phyloP scores from a whole-genome alignment of 2,329 filamentous ascomycete species.

The Cordyceps javanica region DNA sequence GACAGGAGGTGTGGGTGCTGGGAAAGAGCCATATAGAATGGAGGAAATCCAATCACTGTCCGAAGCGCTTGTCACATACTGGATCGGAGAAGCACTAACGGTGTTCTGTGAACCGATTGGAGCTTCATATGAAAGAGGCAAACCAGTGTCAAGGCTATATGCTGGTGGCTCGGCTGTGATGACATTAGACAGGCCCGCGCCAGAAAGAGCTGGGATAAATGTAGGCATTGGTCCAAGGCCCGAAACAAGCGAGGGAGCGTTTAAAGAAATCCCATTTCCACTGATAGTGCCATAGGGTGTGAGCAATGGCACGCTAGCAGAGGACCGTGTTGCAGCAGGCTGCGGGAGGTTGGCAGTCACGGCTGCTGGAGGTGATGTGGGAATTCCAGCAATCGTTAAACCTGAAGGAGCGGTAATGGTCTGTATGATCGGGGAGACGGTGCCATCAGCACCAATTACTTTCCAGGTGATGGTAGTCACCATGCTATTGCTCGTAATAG shows the following conservation, averaged over 20 bases:
- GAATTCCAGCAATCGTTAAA: not conserved
- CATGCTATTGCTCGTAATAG: constrained; percentile 7
- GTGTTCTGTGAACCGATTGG: not conserved
- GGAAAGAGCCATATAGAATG: constrained; percentile 15
- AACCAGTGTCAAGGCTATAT: not conserved
- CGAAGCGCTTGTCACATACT: not conserved
- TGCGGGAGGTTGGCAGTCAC: constrained; percentile 2
- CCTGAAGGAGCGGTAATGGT: constrained; percentile 1
- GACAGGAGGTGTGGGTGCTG: constrained; percentile 27
- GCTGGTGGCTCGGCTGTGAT: constrained; percentile 4
- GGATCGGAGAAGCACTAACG: not conserved
- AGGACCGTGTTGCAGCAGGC: not conserved
- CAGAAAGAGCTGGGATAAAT: not conserved
- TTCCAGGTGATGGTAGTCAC: constrained; percentile 2
- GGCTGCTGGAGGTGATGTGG: not conserved
- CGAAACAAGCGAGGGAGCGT: not conserved
- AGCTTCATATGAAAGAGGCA: not conserved
- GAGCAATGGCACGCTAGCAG: not conserved
- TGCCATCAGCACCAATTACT: constrained; percentile 9
- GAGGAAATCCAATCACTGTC: constrained; percentile 11
- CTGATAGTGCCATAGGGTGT: not conserved
- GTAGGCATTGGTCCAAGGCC: not conserved
- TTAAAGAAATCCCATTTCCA: not conserved
- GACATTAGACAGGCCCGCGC: not conserved
- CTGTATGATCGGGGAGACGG: constrained; percentile 1